These are phyloP conservation scores for Veloboletus limbatus DNA, from an alignment of 1,284 basidiomycete genomes.

Conservation along the genomic window DNA sequence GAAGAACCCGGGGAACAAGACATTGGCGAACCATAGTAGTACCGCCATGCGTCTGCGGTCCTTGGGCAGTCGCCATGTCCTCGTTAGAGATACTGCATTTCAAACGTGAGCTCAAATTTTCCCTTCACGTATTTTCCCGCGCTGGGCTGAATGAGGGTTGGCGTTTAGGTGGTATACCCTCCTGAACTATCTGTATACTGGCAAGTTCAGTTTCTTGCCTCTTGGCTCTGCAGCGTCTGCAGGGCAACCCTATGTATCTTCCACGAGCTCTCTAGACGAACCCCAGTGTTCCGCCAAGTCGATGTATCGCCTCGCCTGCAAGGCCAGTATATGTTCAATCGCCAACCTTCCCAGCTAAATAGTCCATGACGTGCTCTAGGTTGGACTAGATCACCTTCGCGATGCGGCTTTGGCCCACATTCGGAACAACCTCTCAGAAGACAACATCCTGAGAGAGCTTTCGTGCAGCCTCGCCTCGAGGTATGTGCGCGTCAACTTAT, in stretches of 20 bases:
- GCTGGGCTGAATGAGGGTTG: too few species aligned
- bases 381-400: constrained; percentile 22
- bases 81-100: constrained; percentile 33
- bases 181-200: constrained; percentile 29
- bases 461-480: constrained; percentile 19
- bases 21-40: neutral
- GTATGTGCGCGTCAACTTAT: constrained; percentile 7
- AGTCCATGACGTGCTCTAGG: constrained; percentile 13
- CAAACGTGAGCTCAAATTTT: constrained; percentile 17
- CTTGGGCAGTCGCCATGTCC: constrained; percentile 21
- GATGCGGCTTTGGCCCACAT: constrained; percentile 20
- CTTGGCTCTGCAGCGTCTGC: constrained; percentile 15
- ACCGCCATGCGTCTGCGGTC: constrained; percentile 7
- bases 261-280: neutral
- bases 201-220: constrained; percentile 24
- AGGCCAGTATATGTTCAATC: constrained; percentile 23
- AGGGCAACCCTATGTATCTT: neutral
- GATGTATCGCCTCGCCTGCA: constrained; percentile 31
- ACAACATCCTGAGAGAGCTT: constrained; percentile 26
- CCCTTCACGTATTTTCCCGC: too few species aligned
- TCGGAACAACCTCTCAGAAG: constrained; percentile 19
- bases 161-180: constrained; percentile 27
- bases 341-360: too few species aligned
- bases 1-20: neutral
- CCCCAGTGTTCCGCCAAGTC: constrained; percentile 31